Evolutionary conservation across 257 asterid species (phyloP).

Genomic region (Plantago elongata): DNA sequence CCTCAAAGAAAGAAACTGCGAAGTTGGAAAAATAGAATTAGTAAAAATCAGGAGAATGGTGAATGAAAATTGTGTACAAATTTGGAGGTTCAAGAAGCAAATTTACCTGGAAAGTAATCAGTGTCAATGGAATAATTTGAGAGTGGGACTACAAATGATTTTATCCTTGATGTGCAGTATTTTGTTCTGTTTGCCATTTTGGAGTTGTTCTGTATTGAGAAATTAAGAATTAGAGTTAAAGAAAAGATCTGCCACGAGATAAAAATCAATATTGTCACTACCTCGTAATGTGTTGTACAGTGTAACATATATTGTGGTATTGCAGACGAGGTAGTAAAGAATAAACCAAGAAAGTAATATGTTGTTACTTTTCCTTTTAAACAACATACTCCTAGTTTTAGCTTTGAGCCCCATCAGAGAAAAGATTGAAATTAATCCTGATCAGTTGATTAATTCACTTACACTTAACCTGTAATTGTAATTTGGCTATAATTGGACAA

Average conservation of each 20-base stretch:
- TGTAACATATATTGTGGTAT: no score
- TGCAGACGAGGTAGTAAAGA: no score
- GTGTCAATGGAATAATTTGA: conserved; percentile 80
- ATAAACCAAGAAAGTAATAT: no score
- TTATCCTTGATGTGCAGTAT: conserved; percentile 90
- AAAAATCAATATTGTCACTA: no score
- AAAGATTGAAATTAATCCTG: no score
- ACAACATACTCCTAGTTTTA: no score
- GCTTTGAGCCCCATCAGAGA: no score
- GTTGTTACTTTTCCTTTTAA: no score
- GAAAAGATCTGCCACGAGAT: no score
- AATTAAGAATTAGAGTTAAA: no score
- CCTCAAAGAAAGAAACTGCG: conserved; percentile 96
- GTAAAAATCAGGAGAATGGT: not conserved
- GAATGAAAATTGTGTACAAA: not conserved
- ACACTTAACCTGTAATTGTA: not conserved
- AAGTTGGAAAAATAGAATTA: not conserved
- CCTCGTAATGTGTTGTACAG: no score
- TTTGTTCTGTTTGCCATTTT: conserved; percentile 89
- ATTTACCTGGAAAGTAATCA: conserved; percentile 73
- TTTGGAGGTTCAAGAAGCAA: not conserved
- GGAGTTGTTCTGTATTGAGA: conserved; percentile 54
- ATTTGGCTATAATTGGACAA: not conserved
- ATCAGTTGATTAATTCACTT: no score
- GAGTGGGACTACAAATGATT: conserved; percentile 79